These are phyloP conservation scores for Coriaria nepalensis DNA, from an alignment of 306 rosid genomes.

Conservation along the genomic window DNA sequence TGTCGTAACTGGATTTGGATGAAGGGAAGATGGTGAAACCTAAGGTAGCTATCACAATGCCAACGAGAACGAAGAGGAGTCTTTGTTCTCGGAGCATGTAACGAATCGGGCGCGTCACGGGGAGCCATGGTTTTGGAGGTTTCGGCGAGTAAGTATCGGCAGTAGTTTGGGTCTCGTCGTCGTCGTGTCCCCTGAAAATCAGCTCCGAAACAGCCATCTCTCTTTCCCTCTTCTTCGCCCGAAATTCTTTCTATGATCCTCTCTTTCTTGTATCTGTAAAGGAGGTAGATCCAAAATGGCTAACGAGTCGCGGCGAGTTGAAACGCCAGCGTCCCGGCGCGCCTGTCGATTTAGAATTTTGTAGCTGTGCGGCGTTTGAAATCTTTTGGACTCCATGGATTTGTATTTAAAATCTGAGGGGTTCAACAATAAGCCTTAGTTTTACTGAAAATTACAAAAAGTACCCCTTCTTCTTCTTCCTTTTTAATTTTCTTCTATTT, in stretches of 20 bases:
- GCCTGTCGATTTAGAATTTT: no score
- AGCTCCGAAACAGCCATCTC: constrained; percentile 42
- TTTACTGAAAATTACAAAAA: no score
- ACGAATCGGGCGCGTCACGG: constrained; percentile 52
- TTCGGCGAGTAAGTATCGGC: constrained; percentile 57
- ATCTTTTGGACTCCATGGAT: no score
- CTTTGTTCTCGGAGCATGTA: constrained; percentile 86
- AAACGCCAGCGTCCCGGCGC: no score
- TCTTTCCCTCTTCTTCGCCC: background rate
- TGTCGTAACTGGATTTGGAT: constrained; percentile 10
- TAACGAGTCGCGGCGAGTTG: no score
- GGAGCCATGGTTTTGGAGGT: constrained; percentile 57
- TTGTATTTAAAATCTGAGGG: no score
- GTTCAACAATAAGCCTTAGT: no score
- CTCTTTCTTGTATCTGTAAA: no score
- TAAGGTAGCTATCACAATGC: constrained; percentile 61
- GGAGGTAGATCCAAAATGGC: background rate
- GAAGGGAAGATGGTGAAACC: constrained; percentile 42
- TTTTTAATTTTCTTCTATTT: no score
- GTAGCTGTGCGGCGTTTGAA: no score
- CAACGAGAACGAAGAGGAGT: constrained; percentile 55
- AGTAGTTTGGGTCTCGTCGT: constrained; percentile 44
- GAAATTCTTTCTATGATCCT: no score
- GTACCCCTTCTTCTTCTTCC: no score
- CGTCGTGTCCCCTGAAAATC: constrained; percentile 68